Evolutionary conservation across 768 basidiomycete genomes (phyloP).

Genomic region (Rhizopogon roseolus): DNA sequence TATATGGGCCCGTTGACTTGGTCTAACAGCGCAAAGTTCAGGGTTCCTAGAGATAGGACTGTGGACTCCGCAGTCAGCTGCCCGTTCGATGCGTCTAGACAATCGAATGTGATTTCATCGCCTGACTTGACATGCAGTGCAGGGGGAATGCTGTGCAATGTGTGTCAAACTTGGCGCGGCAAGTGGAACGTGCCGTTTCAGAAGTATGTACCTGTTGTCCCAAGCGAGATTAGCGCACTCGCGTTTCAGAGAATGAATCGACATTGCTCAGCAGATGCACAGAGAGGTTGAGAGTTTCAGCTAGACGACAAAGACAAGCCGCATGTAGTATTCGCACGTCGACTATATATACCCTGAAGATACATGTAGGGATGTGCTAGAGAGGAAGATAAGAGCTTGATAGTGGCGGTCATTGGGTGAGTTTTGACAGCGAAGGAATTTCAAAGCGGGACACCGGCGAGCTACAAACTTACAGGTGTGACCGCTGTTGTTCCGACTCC

Average conservation of each 20-base stretch:
- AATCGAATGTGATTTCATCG: conserved; percentile 52
- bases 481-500: no score
- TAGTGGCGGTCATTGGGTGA: no score
- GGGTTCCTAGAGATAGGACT: conserved; percentile 26
- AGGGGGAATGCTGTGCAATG: conserved; percentile 41
- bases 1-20: conserved; percentile 60
- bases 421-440: no score
- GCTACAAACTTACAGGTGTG: no score
- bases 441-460: no score
- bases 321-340: background rate
- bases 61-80: conserved; percentile 46
- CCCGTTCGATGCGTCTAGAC: conserved; percentile 60
- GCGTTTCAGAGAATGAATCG: conserved; percentile 52
- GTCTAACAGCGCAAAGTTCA: conserved; percentile 45
- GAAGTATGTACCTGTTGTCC: conserved; percentile 47
- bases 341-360: background rate
- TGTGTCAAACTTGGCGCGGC: background rate
- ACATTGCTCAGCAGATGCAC: conserved; percentile 20
- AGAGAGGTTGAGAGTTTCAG: background rate
- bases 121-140: conserved; percentile 47
- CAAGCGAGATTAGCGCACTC: conserved; percentile 51
- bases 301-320: background rate
- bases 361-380: background rate
- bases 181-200: background rate
- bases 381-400: no score